Evolutionary conservation across 495 filamentous ascomycete genomes (phyloP), one percentile per base, ranked within the genome.

Genomic region (Penicillium atrosanguineum): DNA sequence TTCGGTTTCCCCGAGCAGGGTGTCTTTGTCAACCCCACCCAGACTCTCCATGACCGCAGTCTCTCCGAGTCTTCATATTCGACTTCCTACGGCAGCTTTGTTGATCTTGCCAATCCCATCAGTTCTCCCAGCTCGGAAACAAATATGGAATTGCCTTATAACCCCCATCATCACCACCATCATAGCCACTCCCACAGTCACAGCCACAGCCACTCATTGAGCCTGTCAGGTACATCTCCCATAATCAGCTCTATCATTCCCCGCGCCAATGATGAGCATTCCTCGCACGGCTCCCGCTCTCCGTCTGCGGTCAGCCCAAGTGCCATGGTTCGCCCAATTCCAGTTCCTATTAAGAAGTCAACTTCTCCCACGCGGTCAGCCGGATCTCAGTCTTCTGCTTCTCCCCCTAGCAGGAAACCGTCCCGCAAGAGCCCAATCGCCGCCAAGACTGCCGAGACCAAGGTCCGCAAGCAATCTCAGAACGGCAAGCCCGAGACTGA

Each of bases 41-140:
- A 95, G 68, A 90, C 89, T 0, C 74, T 96, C 43, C 91, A 95
- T 69, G 74, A 91, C 58, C 83, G 91, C 44, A 92, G 87, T 46
- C 82, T 87, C 57, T 96, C 91, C 8, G 88, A 92, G 52, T 91
- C 90, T 3, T 93, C 91, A 0, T 84, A 86, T 37, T 91, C 89
- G 9, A 82, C 77, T 52, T 82, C 75, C 52, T 84, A 88, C 65
- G 83, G 88, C 59, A 93, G 89, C 73, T 94, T 82, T 62, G 88
- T 95, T 60, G 89, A 95, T 47, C 81, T 94, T 34, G 72, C 80
- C 7, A 81, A 87, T 52, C 86, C 89, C 28, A 81, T 89, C 57
- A 85, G 85, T 59, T 87, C 84, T 16, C 84, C 84, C 20, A 64
- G 68, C 37, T 90, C 85, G 1, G 87, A 88, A 15, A 81, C 74